Base-by-base conservation (phyloP, 768 basidiomycete species). In the Collybia mongolica region DNA sequence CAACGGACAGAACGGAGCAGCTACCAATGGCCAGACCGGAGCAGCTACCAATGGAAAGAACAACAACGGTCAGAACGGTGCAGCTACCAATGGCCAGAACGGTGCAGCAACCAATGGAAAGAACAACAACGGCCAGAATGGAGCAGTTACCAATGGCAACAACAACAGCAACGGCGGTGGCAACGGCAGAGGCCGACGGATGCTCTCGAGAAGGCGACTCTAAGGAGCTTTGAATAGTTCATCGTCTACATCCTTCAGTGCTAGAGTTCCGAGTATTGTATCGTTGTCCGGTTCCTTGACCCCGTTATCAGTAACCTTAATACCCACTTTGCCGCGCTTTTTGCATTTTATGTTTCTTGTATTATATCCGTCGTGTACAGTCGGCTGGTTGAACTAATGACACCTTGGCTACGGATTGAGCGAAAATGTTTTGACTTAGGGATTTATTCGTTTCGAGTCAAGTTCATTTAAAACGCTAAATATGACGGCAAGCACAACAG, bases 341-440 rank as follows among this genome's bases (percentile, higher is more conserved):
- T 11, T 12, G 15, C 41, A 43, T 43, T 22, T 43, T 43, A 43
- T 24, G 14, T 24, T 43, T 43, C 18, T 20, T 23, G 15, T 43
- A 43, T 24, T 43, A 28, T 43, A 43, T 43, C 28, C 41, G 41
- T 43, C 41, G 41, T 43, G 41, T 43, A 43, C 41, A 43, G 41
- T 43, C 41, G 41, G 41, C 41, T 43, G 41, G 41, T 43, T 43
- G 41, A 43, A 28, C 28, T 28, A 17, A 43, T 24, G 32, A 5
- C 32, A 32, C 11, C 32, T 32, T 43, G 41, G 41, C 22, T 43
- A 15, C 19, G 41, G 41, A 24, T 43, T 43, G 41, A 43, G 41
- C 41, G 19, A 41, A 43, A 43, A 15, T 24, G 18, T 12, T 12
- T 18, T 5, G 42, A n/a, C n/a, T n/a, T n/a, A n/a, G n/a, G n/a